Percentiles rank a stretch among this genome's conserved stretches.
phyloP scores from a whole-genome alignment of 2,329 filamentous ascomycete species.

The Eutypa lata region DNA sequence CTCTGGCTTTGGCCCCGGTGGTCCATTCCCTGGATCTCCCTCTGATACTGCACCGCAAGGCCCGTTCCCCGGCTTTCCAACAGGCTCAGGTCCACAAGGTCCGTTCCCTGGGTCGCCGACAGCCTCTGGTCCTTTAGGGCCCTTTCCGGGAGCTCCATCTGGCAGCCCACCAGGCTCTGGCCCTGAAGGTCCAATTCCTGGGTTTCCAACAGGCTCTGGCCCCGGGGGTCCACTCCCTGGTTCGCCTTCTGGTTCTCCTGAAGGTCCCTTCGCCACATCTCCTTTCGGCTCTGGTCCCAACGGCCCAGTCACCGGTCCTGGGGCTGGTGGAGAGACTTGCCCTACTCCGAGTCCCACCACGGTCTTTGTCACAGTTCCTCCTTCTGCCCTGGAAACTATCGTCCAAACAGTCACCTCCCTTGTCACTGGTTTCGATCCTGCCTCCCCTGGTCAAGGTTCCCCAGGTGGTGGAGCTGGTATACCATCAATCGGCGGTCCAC shows the following conservation, averaged over 20 bases:
- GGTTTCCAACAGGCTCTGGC: too few relatives aligned
- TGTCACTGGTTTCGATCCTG: slow-evolving; percentile 20
- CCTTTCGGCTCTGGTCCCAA: neutral
- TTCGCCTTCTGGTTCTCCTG: neutral
- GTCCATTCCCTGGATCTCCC: neutral
- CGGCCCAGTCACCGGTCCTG: slow-evolving; percentile 7
- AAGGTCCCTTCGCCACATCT: neutral
- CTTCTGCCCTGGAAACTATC: slow-evolving; percentile 26
- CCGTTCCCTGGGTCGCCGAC: neutral
- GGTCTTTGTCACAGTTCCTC: slow-evolving; percentile 46
- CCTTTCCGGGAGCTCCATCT: too few relatives aligned
- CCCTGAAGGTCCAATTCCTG: too few relatives aligned
- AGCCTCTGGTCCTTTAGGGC: neutral
- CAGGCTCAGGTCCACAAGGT: neutral
- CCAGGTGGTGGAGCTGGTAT: slow-evolving; percentile 9
- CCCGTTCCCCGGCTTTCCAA: neutral
- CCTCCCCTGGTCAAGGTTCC: slow-evolving; percentile 15
- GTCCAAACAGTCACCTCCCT: slow-evolving; percentile 30
- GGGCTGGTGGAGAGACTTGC: slow-evolving; percentile 33
- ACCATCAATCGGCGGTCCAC: slow-evolving; percentile 7
- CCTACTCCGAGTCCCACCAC: slow-evolving; percentile 38
- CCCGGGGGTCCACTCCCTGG: neutral
- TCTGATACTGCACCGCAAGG: neutral
- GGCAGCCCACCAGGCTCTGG: too few relatives aligned
- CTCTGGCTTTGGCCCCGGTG: neutral